A percentile compares a stretch with the other conserved stretches of the same genome.
phyloP scores from a whole-genome alignment of 2,329 filamentous ascomycete genomes.

The Paraphaeosphaeria minitans region DNA sequence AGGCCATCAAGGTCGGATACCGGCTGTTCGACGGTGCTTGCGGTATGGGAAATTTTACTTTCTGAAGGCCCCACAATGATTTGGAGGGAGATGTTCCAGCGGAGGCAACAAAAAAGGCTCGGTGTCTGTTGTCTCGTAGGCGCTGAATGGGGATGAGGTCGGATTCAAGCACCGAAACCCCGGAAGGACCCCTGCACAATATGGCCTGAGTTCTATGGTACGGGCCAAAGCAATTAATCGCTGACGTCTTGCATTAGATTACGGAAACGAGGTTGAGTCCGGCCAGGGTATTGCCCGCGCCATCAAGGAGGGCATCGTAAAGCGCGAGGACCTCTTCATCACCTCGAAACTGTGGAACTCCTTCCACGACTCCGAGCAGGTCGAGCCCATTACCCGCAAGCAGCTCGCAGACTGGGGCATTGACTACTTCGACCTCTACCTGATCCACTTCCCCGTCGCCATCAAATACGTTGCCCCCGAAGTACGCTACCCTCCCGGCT shows the following conservation, averaged over 20 bases:
- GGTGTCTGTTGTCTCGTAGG: background rate
- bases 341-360: conserved; percentile 93
- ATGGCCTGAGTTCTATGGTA: conserved; percentile 17
- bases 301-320: conserved; percentile 46
- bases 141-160: conserved; percentile 1
- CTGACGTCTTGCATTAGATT: conserved; percentile 30
- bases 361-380: conserved; percentile 81
- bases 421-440: conserved; percentile 53
- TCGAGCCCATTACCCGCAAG: conserved; percentile 75
- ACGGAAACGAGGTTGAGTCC: conserved; percentile 46
- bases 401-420: conserved; percentile 45
- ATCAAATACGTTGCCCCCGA: conserved; percentile 61
- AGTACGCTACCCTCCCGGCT: conserved; percentile 44
- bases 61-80: background rate
- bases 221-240: background rate
- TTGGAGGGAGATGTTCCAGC: background rate
- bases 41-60: conserved; percentile 30
- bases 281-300: conserved; percentile 45
- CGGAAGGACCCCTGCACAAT: conserved; percentile 23
- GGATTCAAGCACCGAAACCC: conserved; percentile 24
- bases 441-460: conserved; percentile 88
- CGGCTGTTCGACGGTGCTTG: conserved; percentile 46
- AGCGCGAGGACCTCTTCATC: conserved; percentile 80
- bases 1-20: conserved; percentile 47
- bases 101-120: background rate